phyloP scores from a whole-genome alignment of 441 rosid species.

The Jatropha podagrica region DNA sequence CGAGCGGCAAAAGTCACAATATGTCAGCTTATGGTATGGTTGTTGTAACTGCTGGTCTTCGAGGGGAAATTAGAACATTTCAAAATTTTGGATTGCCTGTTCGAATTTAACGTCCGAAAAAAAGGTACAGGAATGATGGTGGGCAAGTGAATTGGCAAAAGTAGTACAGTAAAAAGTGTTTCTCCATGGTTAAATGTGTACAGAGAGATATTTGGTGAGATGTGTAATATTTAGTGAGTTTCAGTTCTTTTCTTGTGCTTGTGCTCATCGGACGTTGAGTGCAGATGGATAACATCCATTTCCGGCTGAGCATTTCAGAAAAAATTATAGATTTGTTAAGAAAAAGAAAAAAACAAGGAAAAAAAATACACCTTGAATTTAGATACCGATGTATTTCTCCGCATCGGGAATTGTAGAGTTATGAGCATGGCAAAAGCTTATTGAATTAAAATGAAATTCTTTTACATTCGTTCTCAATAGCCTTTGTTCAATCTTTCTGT shows the following conservation, averaged over 20 bases:
- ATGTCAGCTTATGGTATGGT: conserved; percentile 85
- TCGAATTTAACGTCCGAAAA: conserved; percentile 39
- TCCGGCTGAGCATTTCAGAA: conserved; percentile 39
- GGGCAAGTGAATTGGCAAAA: conserved; percentile 20
- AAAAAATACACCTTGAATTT: conserved; percentile 38
- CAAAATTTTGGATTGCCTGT: conserved; percentile 95
- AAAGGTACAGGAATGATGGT: not conserved
- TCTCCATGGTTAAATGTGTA: conserved; percentile 41
- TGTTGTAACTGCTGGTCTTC: conserved; percentile 87
- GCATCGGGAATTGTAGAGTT: conserved; percentile 63
- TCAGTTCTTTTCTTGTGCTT: conserved; percentile 37
- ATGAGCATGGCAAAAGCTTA: conserved; percentile 42
- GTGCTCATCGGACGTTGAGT: conserved; percentile 39
- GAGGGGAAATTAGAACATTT: conserved; percentile 80
- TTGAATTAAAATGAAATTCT: conserved; percentile 56
- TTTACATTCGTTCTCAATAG: conserved; percentile 35
- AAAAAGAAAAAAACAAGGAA: conserved; percentile 3
- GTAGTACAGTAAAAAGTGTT: conserved; percentile 8
- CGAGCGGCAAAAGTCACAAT: conserved; percentile 45
- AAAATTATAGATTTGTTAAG: conserved; percentile 48
- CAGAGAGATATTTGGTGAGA: conserved; percentile 57
- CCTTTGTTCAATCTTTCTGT: not conserved
- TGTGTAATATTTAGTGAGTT: conserved; percentile 54
- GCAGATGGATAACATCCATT: conserved; percentile 28
- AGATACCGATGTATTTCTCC: conserved; percentile 44